Conservation (phyloP, 257 asterid genomes). For the Ligustrum vulgare region DNA sequence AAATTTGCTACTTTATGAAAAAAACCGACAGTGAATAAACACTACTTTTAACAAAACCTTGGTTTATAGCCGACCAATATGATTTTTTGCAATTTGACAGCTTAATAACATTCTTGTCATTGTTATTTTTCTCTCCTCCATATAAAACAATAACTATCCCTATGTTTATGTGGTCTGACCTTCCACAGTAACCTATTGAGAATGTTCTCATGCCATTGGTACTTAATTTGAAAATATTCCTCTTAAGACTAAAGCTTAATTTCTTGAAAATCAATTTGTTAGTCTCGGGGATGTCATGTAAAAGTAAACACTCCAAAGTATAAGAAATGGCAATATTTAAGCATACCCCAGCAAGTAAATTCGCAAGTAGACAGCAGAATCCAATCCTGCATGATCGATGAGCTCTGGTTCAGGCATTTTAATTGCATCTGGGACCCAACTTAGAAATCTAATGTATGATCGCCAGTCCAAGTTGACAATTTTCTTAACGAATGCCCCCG, state of each 20-base stretch:
- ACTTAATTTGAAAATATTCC: background rate
- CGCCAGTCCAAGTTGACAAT: conserved; percentile 91
- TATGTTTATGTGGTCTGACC: background rate
- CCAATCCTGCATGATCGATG: conserved; percentile 95
- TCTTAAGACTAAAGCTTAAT: background rate
- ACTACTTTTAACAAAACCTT: background rate
- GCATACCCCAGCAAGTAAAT: conserved; percentile 93
- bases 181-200: background rate
- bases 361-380: conserved; percentile 84
- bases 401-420: conserved; percentile 96
- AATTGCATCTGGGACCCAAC: conserved; percentile 97
- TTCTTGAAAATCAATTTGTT: background rate
- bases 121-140: too few relatives aligned
- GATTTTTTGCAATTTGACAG: background rate
- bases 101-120: background rate
- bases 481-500: conserved; percentile 57
- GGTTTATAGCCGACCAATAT: background rate
- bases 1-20: background rate
- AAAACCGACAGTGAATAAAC: background rate
- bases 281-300: background rate
- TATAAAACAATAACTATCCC: too few relatives aligned
- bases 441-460: conserved; percentile 72
- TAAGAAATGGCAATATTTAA: conserved; percentile 11
- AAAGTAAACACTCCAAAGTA: background rate
- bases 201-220: background rate